Percentiles rank a stretch among this genome's conserved stretches.
Evolutionary conservation across 805 yeast genomes (phyloP).

Genomic region (Saccharomycopsis fermentans): DNA sequence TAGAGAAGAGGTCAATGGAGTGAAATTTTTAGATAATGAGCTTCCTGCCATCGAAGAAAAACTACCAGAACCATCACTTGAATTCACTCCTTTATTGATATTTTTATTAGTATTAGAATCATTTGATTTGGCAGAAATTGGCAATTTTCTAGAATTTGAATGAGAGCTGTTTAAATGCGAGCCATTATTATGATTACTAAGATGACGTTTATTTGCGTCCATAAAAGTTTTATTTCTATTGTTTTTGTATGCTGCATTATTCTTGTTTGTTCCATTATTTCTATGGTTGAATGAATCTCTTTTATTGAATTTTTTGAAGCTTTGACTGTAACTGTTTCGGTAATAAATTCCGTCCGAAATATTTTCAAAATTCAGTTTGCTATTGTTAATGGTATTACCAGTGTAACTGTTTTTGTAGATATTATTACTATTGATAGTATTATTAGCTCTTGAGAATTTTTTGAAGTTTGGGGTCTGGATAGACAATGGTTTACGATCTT

Average conservation of each 20-base stretch:
- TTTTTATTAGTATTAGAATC: neutral
- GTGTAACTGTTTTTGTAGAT: conserved; percentile 29
- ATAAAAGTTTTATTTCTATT: neutral
- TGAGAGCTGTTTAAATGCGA: neutral
- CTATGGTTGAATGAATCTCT: neutral
- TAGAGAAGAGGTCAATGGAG: neutral
- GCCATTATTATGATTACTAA: neutral
- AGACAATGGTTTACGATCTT: conserved; percentile 47
- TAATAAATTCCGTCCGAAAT: neutral
- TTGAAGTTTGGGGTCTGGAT: conserved; percentile 44
- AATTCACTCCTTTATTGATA: neutral
- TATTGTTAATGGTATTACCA: conserved; percentile 24
- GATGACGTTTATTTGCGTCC: neutral
- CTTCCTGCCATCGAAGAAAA: neutral
- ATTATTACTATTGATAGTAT: conserved; percentile 18
- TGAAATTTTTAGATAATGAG: neutral
- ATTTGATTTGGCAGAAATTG: neutral
- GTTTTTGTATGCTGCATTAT: neutral
- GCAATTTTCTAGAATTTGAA: neutral
- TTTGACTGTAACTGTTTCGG: neutral
- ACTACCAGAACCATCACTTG: neutral
- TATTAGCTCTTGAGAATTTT: conserved; percentile 14
- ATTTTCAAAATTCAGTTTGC: neutral
- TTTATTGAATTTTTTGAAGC: neutral
- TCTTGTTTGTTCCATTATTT: neutral